Percentiles rank a stretch among this genome's conserved stretches.
phyloP scores from a whole-genome alignment of 2,329 filamentous ascomycete genomes.

The Epicoccum sorghinum region DNA sequence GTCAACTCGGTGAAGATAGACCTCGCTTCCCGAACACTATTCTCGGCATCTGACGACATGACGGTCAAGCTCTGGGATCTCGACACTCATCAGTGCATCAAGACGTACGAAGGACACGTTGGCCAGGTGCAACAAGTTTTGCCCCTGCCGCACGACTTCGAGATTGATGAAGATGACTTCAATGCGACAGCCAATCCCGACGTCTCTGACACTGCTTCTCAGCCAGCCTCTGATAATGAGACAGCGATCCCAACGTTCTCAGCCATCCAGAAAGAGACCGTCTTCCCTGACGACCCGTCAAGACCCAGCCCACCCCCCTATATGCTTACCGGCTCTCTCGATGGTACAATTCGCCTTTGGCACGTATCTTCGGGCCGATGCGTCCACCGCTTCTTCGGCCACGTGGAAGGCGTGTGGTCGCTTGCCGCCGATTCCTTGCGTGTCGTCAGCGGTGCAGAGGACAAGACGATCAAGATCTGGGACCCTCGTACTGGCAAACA shows the following conservation, averaged over 20 bases:
- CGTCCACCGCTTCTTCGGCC: conserved; percentile 92
- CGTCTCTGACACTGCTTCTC: conserved; percentile 47
- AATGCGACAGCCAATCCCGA: conserved; percentile 63
- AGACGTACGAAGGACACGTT: conserved; percentile 83
- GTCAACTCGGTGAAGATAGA: conserved; percentile 96
- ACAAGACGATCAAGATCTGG: conserved; percentile 96
- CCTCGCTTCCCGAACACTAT: conserved; percentile 77
- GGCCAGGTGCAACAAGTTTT: conserved; percentile 94
- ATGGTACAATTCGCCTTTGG: conserved; percentile 92
- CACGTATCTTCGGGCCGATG: conserved; percentile 82
- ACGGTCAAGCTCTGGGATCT: conserved; percentile 93
- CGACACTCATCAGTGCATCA: conserved; percentile 79
- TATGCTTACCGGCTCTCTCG: conserved; percentile 90
- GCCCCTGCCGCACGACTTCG: conserved; percentile 83
- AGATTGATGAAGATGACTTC: conserved; percentile 75
- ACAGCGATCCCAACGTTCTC: conserved; percentile 8
- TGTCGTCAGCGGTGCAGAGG: conserved; percentile 87
- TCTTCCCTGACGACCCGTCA: conserved; percentile 65
- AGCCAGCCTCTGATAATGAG: conserved; percentile 33
- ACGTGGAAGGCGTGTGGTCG: conserved; percentile 95
- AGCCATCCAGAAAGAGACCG: conserved; percentile 34
- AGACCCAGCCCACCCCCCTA: conserved; percentile 83
- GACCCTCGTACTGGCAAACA: conserved; percentile 90
- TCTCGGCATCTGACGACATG: conserved; percentile 93
- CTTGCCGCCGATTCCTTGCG: conserved; percentile 87